Conservation (phyloP, 2,329 filamentous ascomycete genomes). For the Emericellopsis cladophorae region DNA sequence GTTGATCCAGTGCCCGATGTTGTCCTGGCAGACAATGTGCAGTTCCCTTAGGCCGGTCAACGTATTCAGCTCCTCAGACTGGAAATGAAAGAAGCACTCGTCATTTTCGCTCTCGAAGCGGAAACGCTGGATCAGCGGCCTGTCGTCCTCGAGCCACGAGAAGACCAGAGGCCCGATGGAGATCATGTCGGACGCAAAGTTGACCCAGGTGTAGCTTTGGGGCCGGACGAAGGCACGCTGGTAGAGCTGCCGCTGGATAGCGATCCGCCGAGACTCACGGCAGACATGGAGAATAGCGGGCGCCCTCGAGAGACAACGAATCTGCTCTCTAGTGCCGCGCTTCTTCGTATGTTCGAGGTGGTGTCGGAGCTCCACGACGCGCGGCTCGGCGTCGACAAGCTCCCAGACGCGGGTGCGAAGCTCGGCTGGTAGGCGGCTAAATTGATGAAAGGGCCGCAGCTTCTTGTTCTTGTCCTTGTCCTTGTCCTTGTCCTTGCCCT, state of each 20-base stretch:
- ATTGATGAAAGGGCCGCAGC: slow-evolving; percentile 1
- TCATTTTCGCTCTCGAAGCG: slow-evolving; percentile 1
- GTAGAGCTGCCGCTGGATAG: not conserved
- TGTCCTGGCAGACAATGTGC: not conserved
- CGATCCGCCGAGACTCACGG: slow-evolving; percentile 1
- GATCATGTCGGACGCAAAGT: slow-evolving; percentile 1
- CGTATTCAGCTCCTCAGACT: not conserved
- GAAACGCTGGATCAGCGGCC: slow-evolving; percentile 1
- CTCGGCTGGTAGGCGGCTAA: not conserved
- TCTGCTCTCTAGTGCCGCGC: not conserved
- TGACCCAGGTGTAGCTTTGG: not conserved
- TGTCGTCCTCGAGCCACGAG: not conserved
- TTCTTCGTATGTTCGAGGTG: not conserved
- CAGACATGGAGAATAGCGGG: slow-evolving; percentile 1
- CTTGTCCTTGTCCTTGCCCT: not conserved
- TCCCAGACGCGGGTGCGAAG: not conserved
- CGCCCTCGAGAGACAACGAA: not conserved
- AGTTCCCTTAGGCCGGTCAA: slow-evolving; percentile 1
- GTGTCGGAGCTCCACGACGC: not conserved
- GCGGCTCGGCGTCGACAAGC: not conserved
- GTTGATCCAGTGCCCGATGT: not conserved
- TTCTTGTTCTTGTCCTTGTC: not conserved
- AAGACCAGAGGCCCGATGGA: not conserved
- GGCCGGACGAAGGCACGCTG: not conserved
- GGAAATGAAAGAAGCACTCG: slow-evolving; percentile 1